Percentiles rank a stretch among this genome's conserved stretches.
phyloP scores from a whole-genome alignment of 2,329 filamentous ascomycete genomes.

The Aspergillus sp. region DNA sequence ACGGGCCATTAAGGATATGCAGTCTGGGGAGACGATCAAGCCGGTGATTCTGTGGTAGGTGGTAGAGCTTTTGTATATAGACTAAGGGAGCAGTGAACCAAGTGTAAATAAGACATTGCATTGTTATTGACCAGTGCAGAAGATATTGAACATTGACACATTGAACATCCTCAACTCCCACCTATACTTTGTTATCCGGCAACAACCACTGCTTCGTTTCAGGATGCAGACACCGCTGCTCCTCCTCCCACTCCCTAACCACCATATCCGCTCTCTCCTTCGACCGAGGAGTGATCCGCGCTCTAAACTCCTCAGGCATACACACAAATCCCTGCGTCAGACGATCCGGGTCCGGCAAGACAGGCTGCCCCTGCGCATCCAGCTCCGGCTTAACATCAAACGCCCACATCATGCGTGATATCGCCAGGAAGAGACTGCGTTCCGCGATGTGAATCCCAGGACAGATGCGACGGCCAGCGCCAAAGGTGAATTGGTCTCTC shows the following conservation, averaged over 20 bases:
- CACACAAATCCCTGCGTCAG: constrained; percentile 46
- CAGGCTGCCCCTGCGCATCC: constrained; percentile 29
- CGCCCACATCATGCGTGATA: constrained; percentile 51
- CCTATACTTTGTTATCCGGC: no score
- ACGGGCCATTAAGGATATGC: constrained; percentile 25
- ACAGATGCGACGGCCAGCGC: constrained; percentile 57
- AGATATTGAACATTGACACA: neutral
- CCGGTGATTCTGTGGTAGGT: constrained; percentile 28
- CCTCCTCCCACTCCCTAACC: neutral
- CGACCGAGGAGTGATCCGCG: constrained; percentile 36
- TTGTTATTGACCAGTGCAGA: no score
- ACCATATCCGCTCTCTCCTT: constrained; percentile 25
- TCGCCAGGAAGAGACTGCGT: constrained; percentile 48
- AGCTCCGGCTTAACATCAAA: constrained; percentile 39
- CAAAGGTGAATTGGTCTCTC: constrained; percentile 56
- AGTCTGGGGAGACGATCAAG: constrained; percentile 28
- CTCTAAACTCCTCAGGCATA: constrained; percentile 42
- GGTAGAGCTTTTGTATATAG: neutral
- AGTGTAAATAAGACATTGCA: no score
- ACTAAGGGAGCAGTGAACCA: neutral
- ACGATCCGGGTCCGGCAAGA: constrained; percentile 40
- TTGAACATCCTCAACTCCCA: no score
- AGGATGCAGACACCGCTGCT: neutral
- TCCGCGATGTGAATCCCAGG: constrained; percentile 58
- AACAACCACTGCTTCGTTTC: neutral